Evolutionary conservation across 164 flowering plant genomes (phyloP), one percentile per base, ranked within the genome.

Genomic region (Umbellularia californica): DNA sequence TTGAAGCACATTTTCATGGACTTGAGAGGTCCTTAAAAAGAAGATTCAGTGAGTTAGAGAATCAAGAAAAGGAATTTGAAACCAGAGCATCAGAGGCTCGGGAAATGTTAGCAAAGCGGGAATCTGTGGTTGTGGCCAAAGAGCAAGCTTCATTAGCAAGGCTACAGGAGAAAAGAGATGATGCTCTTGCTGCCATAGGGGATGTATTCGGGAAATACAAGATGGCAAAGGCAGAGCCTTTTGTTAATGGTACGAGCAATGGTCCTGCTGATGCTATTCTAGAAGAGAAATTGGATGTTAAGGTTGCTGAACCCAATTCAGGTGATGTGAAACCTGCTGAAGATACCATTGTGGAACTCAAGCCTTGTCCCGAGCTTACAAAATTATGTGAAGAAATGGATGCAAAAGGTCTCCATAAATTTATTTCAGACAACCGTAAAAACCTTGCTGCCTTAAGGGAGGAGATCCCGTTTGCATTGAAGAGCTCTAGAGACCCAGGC

Each of bases 381-480:
- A 88, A 87, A 80, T 81, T 95, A 50, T 93, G 96, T 77, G 85
- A 84, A 85, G 89, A 87, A 68, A 92, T 93, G 97, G 89, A 93
- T 74, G 75, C 92, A 1, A 86, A 83, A 68, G 97, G 98, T 52
- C 96, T 95, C 62, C 98, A 91, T 79, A 89, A 89, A 69, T 95
- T 90, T 76, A 88, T 95, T 80, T 93, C 98, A 68, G 99, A 92
- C 78, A 96, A 96, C 78, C 97, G 97, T 13, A 93, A 93, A 87
- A 88, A 91, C 81, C 93, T 96, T 77, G 87, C 89, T 72, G 81
- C 87, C 77, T 80, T 96, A 28, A 85, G 88, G 75, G 94, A 92
- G 79, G 97, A 95, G 77, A 88, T 95, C 74, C 97, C 98, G 22
- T 62, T 81, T 77, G 98, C 99, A 27, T 50, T 93, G 41, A 87